Evolutionary conservation across 495 filamentous ascomycete genomes (phyloP), one percentile per base, ranked within the genome.

Genomic region (Wilcoxina mikolae): DNA sequence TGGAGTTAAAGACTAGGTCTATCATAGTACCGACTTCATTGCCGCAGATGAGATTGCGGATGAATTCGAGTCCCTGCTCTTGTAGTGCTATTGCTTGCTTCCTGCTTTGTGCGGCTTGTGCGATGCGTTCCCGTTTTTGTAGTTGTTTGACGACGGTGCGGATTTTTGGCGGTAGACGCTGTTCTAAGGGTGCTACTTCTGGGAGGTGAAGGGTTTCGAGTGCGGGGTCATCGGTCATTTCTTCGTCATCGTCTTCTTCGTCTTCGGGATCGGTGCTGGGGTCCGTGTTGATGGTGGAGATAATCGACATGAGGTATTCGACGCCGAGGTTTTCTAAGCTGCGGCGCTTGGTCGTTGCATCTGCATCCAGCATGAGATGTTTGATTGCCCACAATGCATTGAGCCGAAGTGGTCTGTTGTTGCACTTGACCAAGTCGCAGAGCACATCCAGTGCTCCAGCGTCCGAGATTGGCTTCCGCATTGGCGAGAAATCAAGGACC

Each of bases 311-410:
- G 28, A 96, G 76, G 85, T 85, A 94, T 17, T 76, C 78, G 0
- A 84, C 75, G 7, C 79, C 79, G 3, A 96, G 72, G 54, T 84
- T 81, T 42, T 90, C 79, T 23, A 95, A 70, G 44, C 84, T 81
- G 44, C 74, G 76, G 59, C 81, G 80, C 68, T 89, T 91, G 49
- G 83, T 71, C 15, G 82, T 76, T 45, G 79, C 78, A 22, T 76
- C 70, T 1, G 83, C 76, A 26, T 76, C 75, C 41, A 79, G 73
- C 4, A 91, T 81, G 26, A 95, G 69, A 68, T 95, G 85, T 62
- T 95, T 96, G 44, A 98, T 72, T 18, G 87, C 87, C 91, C 91
- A 96, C 9, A 98, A 68, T 7, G 87, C 84, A 57, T 87, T 84
- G 11, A 91, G 72, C 43, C 84, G 76, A 38, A 96, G 68, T 23